Percentiles rank a stretch among this genome's conserved stretches.
Evolutionary conservation across 2,329 filamentous ascomycete genomes (phyloP).

Genomic region (Xylaria sp.): DNA sequence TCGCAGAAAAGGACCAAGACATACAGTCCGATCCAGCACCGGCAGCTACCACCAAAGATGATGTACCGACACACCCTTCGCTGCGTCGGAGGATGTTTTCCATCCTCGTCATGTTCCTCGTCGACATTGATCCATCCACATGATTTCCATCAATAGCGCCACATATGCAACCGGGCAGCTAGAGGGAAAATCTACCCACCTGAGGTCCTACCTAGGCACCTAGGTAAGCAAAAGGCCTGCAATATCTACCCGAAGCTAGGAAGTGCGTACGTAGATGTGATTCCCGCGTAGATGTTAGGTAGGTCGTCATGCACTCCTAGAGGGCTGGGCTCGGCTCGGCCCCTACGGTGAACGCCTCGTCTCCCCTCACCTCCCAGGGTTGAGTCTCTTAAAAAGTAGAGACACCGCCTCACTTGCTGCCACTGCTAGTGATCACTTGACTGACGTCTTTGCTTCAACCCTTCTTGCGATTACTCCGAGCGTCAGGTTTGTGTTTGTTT

Average conservation of each 20-base stretch:
- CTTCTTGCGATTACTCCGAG: slow-evolving; percentile 1
- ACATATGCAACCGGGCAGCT: background rate
- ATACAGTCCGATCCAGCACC: background rate
- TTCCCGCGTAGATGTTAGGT: no score
- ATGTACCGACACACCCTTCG: background rate
- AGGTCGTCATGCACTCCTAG: no score
- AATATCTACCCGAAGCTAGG: background rate
- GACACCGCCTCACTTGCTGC: slow-evolving; percentile 3
- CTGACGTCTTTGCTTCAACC: background rate
- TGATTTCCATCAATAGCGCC: background rate
- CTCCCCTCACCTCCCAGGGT: background rate
- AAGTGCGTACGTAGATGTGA: slow-evolving; percentile 2
- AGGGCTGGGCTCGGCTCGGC: background rate
- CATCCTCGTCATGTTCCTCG: no score
- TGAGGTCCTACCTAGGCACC: background rate
- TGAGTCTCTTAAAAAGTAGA: background rate
- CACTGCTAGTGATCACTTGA: background rate
- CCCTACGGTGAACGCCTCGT: background rate
- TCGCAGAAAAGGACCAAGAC: background rate
- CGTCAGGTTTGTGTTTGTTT: background rate
- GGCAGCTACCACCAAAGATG: no score
- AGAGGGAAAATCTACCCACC: background rate
- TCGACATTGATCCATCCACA: background rate
- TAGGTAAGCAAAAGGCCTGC: background rate
- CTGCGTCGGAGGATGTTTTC: background rate